Conservation (phyloP, 352 stramenopile species). For the Thraustochytrium striatum region DNA sequence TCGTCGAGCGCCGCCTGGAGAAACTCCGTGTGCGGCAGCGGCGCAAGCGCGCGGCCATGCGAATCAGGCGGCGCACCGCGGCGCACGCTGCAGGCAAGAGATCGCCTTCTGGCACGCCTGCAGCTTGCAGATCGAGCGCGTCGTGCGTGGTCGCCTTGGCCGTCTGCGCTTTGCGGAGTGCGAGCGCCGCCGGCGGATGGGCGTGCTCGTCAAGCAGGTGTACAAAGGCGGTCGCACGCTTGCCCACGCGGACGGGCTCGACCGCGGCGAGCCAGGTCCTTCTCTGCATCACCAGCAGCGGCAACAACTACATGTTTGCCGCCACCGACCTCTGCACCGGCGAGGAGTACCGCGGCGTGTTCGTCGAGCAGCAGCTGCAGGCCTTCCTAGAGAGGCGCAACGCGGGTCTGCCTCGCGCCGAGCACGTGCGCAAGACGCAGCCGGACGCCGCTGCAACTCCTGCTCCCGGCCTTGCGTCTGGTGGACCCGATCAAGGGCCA, state of each 20-base stretch:
- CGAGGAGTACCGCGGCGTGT: not conserved
- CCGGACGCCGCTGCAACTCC: not conserved
- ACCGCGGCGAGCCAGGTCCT: not conserved
- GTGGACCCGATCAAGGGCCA: not conserved
- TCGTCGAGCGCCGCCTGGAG: constrained; percentile 2
- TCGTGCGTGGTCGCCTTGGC: constrained; percentile 23
- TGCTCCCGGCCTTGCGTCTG: not conserved
- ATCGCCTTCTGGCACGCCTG: not conserved
- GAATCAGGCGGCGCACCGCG: not conserved
- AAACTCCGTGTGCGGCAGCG: not conserved
- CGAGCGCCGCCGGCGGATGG: constrained; percentile 33
- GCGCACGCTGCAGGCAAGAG: not conserved
- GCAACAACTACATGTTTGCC: constrained; percentile 3
- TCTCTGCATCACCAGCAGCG: not conserved
- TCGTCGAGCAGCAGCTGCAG: constrained; percentile 30
- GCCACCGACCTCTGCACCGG: constrained; percentile 23
- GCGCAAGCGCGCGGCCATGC: not conserved
- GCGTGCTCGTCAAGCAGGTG: not conserved
- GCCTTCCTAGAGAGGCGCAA: not conserved
- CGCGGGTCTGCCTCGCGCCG: not conserved
- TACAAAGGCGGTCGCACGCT: not conserved
- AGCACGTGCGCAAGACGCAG: not conserved
- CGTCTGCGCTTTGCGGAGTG: not conserved
- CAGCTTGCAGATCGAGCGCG: constrained; percentile 15
- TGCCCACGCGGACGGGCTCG: not conserved